Conservation (phyloP, 2,329 filamentous ascomycete species). For the Scolecobasidium constrictum region DNA sequence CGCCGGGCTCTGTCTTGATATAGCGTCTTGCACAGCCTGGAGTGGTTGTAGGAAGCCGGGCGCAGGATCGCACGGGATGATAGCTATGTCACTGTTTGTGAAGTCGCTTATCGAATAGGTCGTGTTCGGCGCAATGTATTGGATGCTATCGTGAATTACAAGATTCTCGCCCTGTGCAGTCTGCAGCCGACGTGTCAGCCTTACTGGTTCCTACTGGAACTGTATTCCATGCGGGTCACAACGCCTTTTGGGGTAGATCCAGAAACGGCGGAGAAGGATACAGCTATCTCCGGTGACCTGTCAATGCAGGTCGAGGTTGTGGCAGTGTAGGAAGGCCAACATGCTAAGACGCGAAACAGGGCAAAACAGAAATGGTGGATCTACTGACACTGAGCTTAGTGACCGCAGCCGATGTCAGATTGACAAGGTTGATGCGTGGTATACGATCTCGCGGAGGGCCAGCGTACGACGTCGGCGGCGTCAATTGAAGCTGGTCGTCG, state of each 20-base stretch:
- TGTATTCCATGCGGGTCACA: too few species aligned
- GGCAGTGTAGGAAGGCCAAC: too few species aligned
- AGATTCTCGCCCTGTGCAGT: background rate
- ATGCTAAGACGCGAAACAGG: background rate
- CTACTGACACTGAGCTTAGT: background rate
- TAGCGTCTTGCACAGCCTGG: conserved; percentile 1
- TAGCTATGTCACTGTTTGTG: conserved; percentile 1
- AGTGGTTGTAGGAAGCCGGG: background rate
- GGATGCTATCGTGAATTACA: background rate
- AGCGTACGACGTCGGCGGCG: background rate
- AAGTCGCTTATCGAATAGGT: background rate
- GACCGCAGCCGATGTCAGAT: background rate
- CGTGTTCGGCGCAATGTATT: background rate
- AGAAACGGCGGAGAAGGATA: too few species aligned
- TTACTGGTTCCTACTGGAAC: too few species aligned
- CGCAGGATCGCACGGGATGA: conserved; percentile 4
- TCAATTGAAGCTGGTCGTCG: background rate
- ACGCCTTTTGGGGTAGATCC: too few species aligned
- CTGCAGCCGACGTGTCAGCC: background rate
- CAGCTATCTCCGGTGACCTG: too few species aligned
- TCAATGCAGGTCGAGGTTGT: too few species aligned
- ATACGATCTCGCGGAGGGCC: background rate
- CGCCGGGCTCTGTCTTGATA: background rate
- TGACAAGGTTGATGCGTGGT: background rate
- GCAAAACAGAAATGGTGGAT: background rate